A percentile compares a stretch with the other conserved stretches of the same genome.
phyloP scores from a whole-genome alignment of 2,329 filamentous ascomycete species.

The Penicillium crustosum region DNA sequence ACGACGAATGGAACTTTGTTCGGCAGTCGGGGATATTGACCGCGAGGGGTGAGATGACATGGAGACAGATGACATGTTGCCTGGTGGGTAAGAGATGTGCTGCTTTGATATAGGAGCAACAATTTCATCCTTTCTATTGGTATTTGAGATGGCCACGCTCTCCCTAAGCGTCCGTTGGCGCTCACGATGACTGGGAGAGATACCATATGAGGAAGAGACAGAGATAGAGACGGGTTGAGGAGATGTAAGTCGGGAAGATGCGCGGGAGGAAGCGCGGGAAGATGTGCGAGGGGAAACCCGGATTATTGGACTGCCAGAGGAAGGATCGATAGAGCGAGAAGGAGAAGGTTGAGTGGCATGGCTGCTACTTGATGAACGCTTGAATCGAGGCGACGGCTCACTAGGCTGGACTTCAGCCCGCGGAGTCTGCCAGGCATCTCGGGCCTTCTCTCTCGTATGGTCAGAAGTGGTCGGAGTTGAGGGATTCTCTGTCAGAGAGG shows the following conservation, averaged over 20 bases:
- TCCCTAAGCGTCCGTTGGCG: constrained; percentile 7
- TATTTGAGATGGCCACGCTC: constrained; percentile 8
- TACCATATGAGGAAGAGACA: not conserved
- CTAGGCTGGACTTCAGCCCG: not conserved
- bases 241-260: not conserved
- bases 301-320: not conserved
- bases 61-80: not conserved
- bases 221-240: not conserved
- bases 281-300: not conserved
- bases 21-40: not conserved
- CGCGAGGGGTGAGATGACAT: not conserved
- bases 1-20: constrained; percentile 22
- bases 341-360: not conserved
- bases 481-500: not conserved
- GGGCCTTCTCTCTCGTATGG: not conserved
- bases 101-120: not conserved
- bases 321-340: not conserved
- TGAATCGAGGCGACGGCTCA: not conserved
- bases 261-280: not conserved
- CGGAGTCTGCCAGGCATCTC: not conserved
- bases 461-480: not conserved
- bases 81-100: not conserved
- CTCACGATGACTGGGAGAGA: not conserved
- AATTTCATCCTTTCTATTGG: constrained; percentile 3
- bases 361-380: not conserved